Conservation (phyloP, 352 stramenopile genomes). For the Phytophthora aleatoria region DNA sequence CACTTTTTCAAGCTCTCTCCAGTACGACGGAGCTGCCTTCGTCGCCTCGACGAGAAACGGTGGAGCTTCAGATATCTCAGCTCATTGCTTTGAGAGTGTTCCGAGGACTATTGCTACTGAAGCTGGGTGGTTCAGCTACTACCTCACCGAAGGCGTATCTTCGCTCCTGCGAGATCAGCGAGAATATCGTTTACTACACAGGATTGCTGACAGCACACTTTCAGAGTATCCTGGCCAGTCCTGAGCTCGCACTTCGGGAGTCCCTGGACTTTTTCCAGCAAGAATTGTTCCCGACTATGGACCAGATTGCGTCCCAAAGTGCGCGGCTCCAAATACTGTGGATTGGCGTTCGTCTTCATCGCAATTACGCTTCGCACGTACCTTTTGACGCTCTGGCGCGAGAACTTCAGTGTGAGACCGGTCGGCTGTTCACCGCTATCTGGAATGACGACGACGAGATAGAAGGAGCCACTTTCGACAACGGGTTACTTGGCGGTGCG, state of each 20-base stretch:
- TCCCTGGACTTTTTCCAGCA: constrained; percentile 67
- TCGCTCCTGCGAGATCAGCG: constrained; percentile 33
- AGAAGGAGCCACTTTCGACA: constrained; percentile 42
- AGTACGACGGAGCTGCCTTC: constrained; percentile 8
- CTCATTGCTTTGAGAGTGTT: constrained; percentile 71
- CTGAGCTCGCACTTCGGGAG: constrained; percentile 50
- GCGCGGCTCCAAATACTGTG: constrained; percentile 65
- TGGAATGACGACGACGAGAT: constrained; percentile 31
- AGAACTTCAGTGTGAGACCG: constrained; percentile 46
- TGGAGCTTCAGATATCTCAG: constrained; percentile 55
- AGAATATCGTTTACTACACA: constrained; percentile 57
- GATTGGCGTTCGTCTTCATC: constrained; percentile 54
- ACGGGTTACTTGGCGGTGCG: constrained; percentile 38
- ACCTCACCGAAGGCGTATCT: constrained; percentile 36
- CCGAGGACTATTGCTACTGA: constrained; percentile 48
- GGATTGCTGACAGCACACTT: constrained; percentile 62
- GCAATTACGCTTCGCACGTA: constrained; percentile 35
- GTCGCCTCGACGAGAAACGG: not conserved
- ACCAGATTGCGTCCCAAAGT: constrained; percentile 50
- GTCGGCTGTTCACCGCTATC: constrained; percentile 25
- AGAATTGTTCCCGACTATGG: constrained; percentile 53
- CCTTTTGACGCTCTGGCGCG: constrained; percentile 47
- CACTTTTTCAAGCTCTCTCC: constrained; percentile 56
- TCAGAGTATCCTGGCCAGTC: constrained; percentile 41
- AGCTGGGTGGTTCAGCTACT: constrained; percentile 36